phyloP scores from a whole-genome alignment of 768 basidiomycete genomes.

The Lentinula sp. region DNA sequence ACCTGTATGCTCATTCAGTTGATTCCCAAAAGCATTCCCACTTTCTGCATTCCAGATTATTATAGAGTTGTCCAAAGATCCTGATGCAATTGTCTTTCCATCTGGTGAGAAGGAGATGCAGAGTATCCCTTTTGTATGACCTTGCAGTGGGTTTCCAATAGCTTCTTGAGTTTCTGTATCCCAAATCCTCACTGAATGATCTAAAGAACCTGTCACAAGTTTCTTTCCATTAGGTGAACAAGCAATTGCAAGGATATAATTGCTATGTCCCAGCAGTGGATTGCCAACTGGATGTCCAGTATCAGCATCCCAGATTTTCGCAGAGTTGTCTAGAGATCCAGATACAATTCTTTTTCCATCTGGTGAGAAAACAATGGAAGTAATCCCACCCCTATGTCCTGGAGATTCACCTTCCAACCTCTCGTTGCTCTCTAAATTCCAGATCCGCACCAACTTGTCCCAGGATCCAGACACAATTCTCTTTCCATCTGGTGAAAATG shows the following conservation, averaged over 20 bases:
- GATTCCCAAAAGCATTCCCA: slow-evolving; percentile 18
- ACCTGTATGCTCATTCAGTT: slow-evolving; percentile 2
- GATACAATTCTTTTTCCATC: background rate
- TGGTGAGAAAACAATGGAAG: background rate
- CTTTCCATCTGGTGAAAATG: background rate
- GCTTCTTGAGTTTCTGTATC: background rate
- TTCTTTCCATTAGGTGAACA: slow-evolving; percentile 45
- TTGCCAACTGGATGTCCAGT: background rate
- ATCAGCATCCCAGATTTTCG: background rate
- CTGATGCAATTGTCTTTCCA: background rate
- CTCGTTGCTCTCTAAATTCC: background rate
- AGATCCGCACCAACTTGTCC: background rate
- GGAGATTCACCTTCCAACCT: no score
- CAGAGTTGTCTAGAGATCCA: background rate
- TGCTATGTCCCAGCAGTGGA: background rate
- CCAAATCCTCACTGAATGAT: background rate
- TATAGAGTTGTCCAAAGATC: background rate
- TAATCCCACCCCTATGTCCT: background rate
- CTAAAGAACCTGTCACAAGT: background rate
- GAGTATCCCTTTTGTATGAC: background rate
- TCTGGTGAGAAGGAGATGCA: background rate
- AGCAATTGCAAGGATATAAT: slow-evolving; percentile 23
- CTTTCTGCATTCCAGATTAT: slow-evolving; percentile 18
- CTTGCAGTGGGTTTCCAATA: background rate
- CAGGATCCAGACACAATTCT: background rate